Evolutionary conservation across 371 early-diverging fungal genomes (phyloP), one percentile per base, ranked within the genome.

Genomic region (Syncephalastrum racemosum): DNA sequence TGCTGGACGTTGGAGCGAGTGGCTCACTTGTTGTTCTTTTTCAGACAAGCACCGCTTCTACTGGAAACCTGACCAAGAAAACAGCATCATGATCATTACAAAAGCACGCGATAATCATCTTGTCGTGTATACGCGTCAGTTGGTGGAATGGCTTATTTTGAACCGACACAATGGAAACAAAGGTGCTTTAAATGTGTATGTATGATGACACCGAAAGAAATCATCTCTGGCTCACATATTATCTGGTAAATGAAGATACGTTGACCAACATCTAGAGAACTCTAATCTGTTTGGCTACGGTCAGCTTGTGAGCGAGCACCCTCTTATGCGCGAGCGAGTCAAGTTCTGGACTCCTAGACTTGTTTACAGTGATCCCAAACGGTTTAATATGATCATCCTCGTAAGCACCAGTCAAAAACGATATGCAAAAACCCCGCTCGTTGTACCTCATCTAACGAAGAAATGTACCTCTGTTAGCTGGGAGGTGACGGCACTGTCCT

Each of bases 401-500:
- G 85, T 90, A 72, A 77, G 71, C 4, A 8, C 36, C 2, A 5
- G 36, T 10, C 10, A 8, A 45, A 22, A 45, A 45, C n/a, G 46
- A 45, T 8, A n/a, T 12, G 10, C 1, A 31, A 5, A 15, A 15
- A n/a, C 44, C 16, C 46, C 5, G 15, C 41, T 15, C 15, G 41
- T 46, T 46, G 25, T 25, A 27, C 15, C 50, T 36, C 27, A 49
- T 14, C n/a, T 8, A 46, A 6, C 1, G 7, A 48, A 23, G 36
- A 1, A 49, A 49, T 13, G 15, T 53, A 45, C 42, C 1, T 14
- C 18, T 16, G 18, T 40, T 67, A 84, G 84, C 80, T 92, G 44
- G 93, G 93, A 46, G 94, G 94, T 16, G 94, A 93, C 76, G 94
- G 94, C 43, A 93, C 94, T 0, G 90, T 93, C 4, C 71, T 93